Conservation (phyloP, 2,329 filamentous ascomycete species). For the Sclerotinia minor region DNA sequence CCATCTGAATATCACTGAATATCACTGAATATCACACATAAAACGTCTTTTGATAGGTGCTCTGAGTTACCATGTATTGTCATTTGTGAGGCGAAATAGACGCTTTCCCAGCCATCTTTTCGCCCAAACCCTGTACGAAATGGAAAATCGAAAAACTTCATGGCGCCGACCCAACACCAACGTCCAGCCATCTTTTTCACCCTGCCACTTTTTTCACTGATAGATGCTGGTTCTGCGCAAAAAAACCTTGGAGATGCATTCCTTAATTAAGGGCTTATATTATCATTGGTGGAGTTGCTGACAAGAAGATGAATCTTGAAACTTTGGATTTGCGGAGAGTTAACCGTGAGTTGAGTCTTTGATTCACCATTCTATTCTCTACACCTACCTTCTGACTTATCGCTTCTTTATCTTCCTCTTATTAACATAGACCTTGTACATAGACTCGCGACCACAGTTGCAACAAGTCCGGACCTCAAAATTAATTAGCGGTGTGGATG, state of each 20-base stretch:
- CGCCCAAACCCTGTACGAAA: constrained; percentile 10
- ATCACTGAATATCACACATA: background rate
- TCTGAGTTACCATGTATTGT: background rate
- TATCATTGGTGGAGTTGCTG: constrained; percentile 27
- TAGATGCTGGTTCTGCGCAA: constrained; percentile 12
- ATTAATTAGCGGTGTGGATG: constrained; percentile 31
- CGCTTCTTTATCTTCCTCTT: constrained; percentile 23
- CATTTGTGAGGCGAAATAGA: constrained; percentile 10
- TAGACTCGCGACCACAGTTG: constrained; percentile 35
- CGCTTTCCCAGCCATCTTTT: constrained; percentile 22
- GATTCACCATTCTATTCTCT: background rate
- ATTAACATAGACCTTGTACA: constrained; percentile 28
- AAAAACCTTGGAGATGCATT: constrained; percentile 36
- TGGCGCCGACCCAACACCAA: constrained; percentile 18
- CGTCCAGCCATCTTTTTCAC: constrained; percentile 20
- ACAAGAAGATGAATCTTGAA: constrained; percentile 38
- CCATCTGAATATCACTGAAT: background rate
- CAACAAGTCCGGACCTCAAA: constrained; percentile 32
- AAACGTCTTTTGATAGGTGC: constrained; percentile 6
- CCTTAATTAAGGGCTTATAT: constrained; percentile 34
- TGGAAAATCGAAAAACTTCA: background rate
- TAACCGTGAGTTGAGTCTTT: constrained; percentile 33
- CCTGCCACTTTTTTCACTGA: constrained; percentile 20
- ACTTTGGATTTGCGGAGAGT: constrained; percentile 32
- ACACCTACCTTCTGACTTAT: background rate